Base-by-base conservation (phyloP, 495 filamentous ascomycete genomes). In the Rostrohypoxylon terebratum region DNA sequence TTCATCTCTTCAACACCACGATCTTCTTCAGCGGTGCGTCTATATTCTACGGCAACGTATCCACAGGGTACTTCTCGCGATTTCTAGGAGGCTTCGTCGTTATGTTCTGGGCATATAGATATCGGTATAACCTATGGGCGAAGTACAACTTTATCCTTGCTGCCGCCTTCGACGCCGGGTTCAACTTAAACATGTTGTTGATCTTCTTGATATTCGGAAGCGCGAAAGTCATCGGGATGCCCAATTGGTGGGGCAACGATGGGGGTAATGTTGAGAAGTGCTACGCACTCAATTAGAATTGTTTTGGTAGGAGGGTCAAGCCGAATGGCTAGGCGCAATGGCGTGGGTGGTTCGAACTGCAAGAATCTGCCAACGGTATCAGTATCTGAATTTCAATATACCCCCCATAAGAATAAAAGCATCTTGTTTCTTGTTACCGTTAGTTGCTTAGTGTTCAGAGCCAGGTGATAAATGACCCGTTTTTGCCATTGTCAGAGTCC, bases 221-320 rank as follows among this genome's bases (percentile, higher is more conserved):
- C 13, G 85, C 81, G 0, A 87, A 84, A 77, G 79, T 83, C 45
- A 77, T 87, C 8, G 79, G 76, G 28, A 88, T 88, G 86, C 84
- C 86, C 33, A 76, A 84, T 51, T 88, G 86, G 87, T 89, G 86
- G 85, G 86, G 86, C 2, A 88, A 89, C 55, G 76, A 79, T 34
- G 71, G 75, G 10, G 62, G 55, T 1, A 81, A 69, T 45, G 75
- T 78, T 28, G 80, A 82, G 73, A 78, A 78, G 60, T 82, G 80
- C 61, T 82, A 79, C 66, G 73, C 77, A 1, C 44, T 82, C 40
- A 38, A 48, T 9, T 60, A 65, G 48, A 34, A 21, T 20, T 11
- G n/a, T 7, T 10, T 18, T 58, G 13, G n/a, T 40, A 40, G 13
- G 3, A 51, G 7, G 18, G 3, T 20, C 8, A n/a, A 21, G 21